phyloP scores from a whole-genome alignment of 2,329 filamentous ascomycete species.

The Hymenoscyphus linearis region DNA sequence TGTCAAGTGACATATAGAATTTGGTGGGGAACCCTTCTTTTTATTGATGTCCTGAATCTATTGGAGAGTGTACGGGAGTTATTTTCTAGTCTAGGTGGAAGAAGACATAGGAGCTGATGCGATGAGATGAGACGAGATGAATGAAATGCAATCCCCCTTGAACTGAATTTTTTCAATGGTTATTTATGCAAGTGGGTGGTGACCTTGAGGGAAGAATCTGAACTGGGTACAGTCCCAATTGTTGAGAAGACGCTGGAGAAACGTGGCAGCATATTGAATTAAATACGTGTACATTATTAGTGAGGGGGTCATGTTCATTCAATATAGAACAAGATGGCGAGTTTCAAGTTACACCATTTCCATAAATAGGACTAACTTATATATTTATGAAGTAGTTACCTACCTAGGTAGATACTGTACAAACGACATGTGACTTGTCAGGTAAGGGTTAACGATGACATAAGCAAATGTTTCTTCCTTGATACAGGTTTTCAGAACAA shows the following conservation, averaged over 20 bases:
- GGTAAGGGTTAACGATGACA: background rate
- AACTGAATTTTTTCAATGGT: background rate
- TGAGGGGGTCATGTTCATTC: too few species aligned
- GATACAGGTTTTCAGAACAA: background rate
- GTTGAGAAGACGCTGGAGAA: too few species aligned
- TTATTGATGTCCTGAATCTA: conserved; percentile 1
- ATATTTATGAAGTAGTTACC: too few species aligned
- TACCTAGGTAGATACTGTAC: background rate
- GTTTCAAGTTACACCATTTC: too few species aligned
- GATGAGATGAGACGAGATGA: conserved; percentile 12
- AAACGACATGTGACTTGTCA: background rate
- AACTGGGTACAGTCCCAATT: too few species aligned
- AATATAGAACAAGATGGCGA: too few species aligned
- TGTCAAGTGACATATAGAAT: conserved; percentile 14
- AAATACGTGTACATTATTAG: too few species aligned
- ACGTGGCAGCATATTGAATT: too few species aligned
- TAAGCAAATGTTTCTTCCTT: background rate
- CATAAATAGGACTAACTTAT: too few species aligned
- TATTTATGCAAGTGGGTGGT: background rate
- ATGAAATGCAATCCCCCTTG: conserved; percentile 19
- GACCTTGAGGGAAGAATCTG: background rate
- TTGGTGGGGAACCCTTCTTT: background rate
- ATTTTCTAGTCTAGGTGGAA: background rate
- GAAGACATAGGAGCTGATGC: conserved; percentile 3
- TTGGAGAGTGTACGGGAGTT: conserved; percentile 20